A percentile compares a stretch with the other conserved stretches of the same genome.
Conservation (phyloP, 805 yeast genomes). For the Candida nemodendra region DNA sequence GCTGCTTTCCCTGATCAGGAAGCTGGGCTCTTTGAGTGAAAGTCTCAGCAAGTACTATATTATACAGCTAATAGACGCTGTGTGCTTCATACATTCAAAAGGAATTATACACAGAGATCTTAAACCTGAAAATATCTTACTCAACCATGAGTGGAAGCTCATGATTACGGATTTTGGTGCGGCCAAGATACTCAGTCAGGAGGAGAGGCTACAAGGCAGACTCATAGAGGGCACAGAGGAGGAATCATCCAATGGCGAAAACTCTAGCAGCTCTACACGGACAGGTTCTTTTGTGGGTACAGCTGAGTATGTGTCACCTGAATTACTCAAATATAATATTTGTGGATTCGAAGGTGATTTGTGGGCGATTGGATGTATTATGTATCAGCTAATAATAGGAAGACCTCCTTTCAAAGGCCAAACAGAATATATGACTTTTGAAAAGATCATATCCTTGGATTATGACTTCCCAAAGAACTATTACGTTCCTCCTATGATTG, state of each 20-base stretch:
- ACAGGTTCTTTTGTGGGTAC: slow-evolving; percentile 93
- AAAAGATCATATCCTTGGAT: slow-evolving; percentile 76
- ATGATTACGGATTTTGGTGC: slow-evolving; percentile 98
- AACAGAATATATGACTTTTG: slow-evolving; percentile 84
- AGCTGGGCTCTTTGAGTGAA: slow-evolving; percentile 75
- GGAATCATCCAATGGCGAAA: slow-evolving; percentile 14
- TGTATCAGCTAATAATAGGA: slow-evolving; percentile 81
- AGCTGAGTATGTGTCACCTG: slow-evolving; percentile 96
- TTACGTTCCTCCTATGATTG: slow-evolving; percentile 57
- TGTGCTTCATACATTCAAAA: slow-evolving; percentile 80
- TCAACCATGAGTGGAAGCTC: slow-evolving; percentile 80
- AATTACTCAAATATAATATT: slow-evolving; percentile 68
- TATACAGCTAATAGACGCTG: slow-evolving; percentile 86
- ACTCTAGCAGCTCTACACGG: slow-evolving; percentile 33
- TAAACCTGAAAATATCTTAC: slow-evolving; percentile 89
- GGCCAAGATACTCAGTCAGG: slow-evolving; percentile 71
- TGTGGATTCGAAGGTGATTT: slow-evolving; percentile 84
- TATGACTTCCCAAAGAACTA: slow-evolving; percentile 64
- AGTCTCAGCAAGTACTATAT: slow-evolving; percentile 75
- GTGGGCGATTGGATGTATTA: slow-evolving; percentile 94
- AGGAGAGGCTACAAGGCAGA: slow-evolving; percentile 28
- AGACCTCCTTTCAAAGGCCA: slow-evolving; percentile 86
- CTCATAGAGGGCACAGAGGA: slow-evolving; percentile 16
- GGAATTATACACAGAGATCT: slow-evolving; percentile 93
- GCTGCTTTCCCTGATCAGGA: slow-evolving; percentile 72